Evolutionary conservation across 179 eudicot genomes (phyloP), one percentile per base, ranked within the genome.

Genomic region (Corrigiola litoralis): DNA sequence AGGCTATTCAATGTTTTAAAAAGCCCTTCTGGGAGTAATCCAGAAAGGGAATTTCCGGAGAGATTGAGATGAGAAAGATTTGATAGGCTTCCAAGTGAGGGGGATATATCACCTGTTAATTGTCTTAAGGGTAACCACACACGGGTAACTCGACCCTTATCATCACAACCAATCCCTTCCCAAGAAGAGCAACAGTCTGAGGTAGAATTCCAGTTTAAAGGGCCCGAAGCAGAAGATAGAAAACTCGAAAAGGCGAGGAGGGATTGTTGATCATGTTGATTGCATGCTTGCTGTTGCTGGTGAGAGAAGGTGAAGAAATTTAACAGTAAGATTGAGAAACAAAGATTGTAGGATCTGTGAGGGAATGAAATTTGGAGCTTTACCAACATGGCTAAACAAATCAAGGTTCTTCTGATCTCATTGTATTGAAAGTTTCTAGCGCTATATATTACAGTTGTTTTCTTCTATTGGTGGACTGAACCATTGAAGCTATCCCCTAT

Each of bases 81-180:
- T 48, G 70, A 66, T 70, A 92, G 86, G 47, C 60, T 73, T 17
- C 53, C 66, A 20, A 87, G 31, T 42, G 82, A 71, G 12, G 82
- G 74, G 27, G 82, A 68, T 54, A 85, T 73, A 42, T 36, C 16
- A 0, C 96, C 96, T 5, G 5, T 40, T 36, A 92, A 82, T 20
- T 82, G 72, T 66, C 71, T 75, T 1, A 34, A 52, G 2, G 97
- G 95, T 3, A 92, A 75, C 76, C 49, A 64, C 21, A 92, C 59
- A 25, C 62, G 31, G 34, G 44, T 72, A 11, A 89, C 92, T 31
- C 81, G 72, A 1, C 79, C 84, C 13, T 59, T 32, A 0, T 13
- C 61, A 62, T 83, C 82, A 48, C 98, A 92, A 10, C 28, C 34
- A 44, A 92, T 68, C 10, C 98, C 98, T 34, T 85, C 90, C 98